Evolutionary conservation across 768 basidiomycete species (phyloP).

Genomic region (Gymnopilus dilepis): DNA sequence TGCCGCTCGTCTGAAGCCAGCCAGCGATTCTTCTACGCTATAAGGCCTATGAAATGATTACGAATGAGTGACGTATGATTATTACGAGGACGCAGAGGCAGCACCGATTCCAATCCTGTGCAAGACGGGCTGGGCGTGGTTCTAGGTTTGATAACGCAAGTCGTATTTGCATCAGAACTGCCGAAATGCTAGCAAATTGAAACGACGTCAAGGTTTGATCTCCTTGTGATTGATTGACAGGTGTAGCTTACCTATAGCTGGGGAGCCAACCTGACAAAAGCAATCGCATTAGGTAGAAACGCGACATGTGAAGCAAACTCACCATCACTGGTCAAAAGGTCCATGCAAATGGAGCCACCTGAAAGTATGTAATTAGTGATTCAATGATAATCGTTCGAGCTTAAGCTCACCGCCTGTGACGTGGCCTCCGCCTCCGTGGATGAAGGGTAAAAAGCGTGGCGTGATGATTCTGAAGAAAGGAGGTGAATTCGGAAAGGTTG

Average conservation of each 20-base stretch:
- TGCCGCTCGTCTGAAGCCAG: conserved; percentile 70
- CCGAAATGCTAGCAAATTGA: conserved; percentile 42
- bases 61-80: conserved; percentile 7
- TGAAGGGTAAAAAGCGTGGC: conserved; percentile 74
- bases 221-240: background rate
- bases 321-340: conserved; percentile 69
- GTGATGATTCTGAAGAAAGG: conserved; percentile 81
- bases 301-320: conserved; percentile 16
- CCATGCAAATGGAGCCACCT: conserved; percentile 81
- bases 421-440: conserved; percentile 73
- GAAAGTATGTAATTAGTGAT: conserved; percentile 11
- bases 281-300: background rate
- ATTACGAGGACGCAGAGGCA: conserved; percentile 24
- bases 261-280: conserved; percentile 62
- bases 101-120: conserved; percentile 56
- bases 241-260: conserved; percentile 54
- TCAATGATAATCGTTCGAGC: background rate
- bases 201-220: background rate
- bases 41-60: conserved; percentile 42
- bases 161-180: conserved; percentile 67
- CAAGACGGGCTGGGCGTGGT: conserved; percentile 64
- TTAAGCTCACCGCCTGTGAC: conserved; percentile 57
- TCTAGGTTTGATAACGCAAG: conserved; percentile 73
- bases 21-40: conserved; percentile 59
- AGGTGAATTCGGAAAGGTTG: conserved; percentile 67